phyloP scores from a whole-genome alignment of 352 stramenopile species.

The Globisporangium canariense region DNA sequence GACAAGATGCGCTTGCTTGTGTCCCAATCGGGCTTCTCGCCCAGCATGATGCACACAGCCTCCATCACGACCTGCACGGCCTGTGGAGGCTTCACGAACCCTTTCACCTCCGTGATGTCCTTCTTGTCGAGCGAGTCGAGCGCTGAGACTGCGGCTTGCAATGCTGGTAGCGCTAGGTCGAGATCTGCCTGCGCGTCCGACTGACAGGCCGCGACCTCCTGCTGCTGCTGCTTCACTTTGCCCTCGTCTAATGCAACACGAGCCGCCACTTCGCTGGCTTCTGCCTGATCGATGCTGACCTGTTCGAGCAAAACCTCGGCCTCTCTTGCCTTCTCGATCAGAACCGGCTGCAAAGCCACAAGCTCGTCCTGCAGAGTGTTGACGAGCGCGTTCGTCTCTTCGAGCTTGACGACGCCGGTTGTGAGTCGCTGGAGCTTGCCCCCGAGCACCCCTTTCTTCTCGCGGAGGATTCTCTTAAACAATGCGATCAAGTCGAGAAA shows the following conservation, averaged over 20 bases:
- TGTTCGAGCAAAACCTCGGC: constrained; percentile 56
- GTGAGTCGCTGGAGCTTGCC: constrained; percentile 55
- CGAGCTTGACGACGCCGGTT: constrained; percentile 63
- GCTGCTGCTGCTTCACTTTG: constrained; percentile 60
- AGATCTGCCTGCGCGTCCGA: constrained; percentile 74
- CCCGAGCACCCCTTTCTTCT: constrained; percentile 41
- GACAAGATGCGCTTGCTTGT: constrained; percentile 79
- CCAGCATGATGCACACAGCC: constrained; percentile 85
- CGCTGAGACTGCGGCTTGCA: constrained; percentile 68
- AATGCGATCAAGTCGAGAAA: constrained; percentile 90
- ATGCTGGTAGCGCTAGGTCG: constrained; percentile 63
- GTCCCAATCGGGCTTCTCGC: constrained; percentile 83
- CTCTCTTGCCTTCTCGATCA: constrained; percentile 58
- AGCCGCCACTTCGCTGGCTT: constrained; percentile 43
- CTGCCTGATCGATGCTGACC: constrained; percentile 58
- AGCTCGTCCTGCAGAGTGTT: constrained; percentile 71
- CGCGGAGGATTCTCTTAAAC: constrained; percentile 72
- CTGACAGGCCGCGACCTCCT: constrained; percentile 57
- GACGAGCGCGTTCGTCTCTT: constrained; percentile 70
- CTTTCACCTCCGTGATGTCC: constrained; percentile 86
- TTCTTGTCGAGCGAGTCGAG: constrained; percentile 85
- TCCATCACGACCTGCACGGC: constrained; percentile 86
- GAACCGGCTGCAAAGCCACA: constrained; percentile 75
- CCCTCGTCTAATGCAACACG: constrained; percentile 58
- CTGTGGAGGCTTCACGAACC: constrained; percentile 80